Evolutionary conservation across 2,329 filamentous ascomycete genomes (phyloP).

Genomic region (Sphaerostilbella broomeana): DNA sequence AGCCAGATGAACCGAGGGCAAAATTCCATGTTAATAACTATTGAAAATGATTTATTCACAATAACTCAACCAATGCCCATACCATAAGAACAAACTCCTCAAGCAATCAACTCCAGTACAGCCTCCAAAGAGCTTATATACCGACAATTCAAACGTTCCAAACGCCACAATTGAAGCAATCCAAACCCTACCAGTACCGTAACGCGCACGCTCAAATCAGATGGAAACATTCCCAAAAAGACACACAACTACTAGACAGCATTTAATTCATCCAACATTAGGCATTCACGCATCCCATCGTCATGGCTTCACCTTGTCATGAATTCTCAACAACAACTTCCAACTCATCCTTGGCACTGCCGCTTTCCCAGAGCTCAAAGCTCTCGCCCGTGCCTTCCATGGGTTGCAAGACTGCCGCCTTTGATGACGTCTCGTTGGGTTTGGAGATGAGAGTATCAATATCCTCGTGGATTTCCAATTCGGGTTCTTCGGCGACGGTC

Average conservation of each 20-base stretch:
- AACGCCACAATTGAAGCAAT: too few species aligned
- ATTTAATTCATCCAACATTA: slow-evolving; percentile 12
- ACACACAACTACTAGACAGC: background rate
- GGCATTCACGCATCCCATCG: slow-evolving; percentile 11
- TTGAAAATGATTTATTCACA: too few species aligned
- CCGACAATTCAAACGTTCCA: too few species aligned
- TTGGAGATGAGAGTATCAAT: slow-evolving; percentile 34
- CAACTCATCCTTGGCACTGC: slow-evolving; percentile 53
- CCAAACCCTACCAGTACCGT: too few species aligned
- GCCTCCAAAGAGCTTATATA: too few species aligned
- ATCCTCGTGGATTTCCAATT: slow-evolving; percentile 17
- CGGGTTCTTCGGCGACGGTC: slow-evolving; percentile 18
- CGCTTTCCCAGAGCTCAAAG: slow-evolving; percentile 67
- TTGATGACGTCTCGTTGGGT: slow-evolving; percentile 30
- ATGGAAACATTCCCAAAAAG: too few species aligned
- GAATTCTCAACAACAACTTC: slow-evolving; percentile 23
- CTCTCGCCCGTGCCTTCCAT: slow-evolving; percentile 53
- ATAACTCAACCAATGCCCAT: too few species aligned
- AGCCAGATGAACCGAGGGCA: too few species aligned
- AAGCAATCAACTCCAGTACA: too few species aligned
- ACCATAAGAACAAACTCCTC: too few species aligned
- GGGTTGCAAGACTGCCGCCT: slow-evolving; percentile 44
- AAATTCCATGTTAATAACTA: too few species aligned
- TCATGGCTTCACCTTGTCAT: slow-evolving; percentile 18
- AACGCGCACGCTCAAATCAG: too few species aligned